Percentiles rank a stretch among this genome's conserved stretches.
Evolutionary conservation across 768 basidiomycete species (phyloP).

Genomic region (Termitomyces sp.): DNA sequence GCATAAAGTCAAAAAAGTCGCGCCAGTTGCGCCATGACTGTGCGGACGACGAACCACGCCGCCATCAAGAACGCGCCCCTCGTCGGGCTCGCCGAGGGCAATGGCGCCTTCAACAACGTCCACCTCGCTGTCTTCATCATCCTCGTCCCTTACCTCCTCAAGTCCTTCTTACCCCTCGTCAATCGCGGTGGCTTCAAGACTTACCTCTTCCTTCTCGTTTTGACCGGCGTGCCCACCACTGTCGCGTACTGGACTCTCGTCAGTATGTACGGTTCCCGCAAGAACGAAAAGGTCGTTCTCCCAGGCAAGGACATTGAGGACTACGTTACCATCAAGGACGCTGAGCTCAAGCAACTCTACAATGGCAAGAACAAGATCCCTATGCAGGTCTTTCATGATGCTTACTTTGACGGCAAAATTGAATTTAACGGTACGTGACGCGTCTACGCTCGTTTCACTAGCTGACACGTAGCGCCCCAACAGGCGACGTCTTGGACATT

Average conservation of each 20-base stretch:
- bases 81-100: conserved; percentile 81
- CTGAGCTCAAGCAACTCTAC: conserved; percentile 76
- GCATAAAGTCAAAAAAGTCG: not conserved
- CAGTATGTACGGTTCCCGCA: conserved; percentile 76
- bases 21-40: not conserved
- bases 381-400: conserved; percentile 97
- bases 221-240: conserved; percentile 75
- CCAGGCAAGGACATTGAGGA: conserved; percentile 85
- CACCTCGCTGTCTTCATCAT: conserved; percentile 59
- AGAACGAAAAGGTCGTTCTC: conserved; percentile 80
- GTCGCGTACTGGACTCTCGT: conserved; percentile 88
- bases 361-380: conserved; percentile 88
- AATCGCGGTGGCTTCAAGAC: conserved; percentile 83
- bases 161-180: conserved; percentile 78
- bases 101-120: conserved; percentile 76
- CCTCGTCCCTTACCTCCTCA: conserved; percentile 83
- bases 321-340: conserved; percentile 90
- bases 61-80: conserved; percentile 81
- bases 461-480: conserved; percentile 5
- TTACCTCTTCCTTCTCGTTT: conserved; percentile 73
- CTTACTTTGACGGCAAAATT: conserved; percentile 93
- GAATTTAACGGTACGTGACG: conserved; percentile 80
- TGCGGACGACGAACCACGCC: not conserved
- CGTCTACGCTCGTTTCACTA: conserved; percentile 1
- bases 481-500: conserved; percentile 91